Evolutionary conservation across 1,284 basidiomycete genomes (phyloP), one percentile per base, ranked within the genome.

Genomic region (Boletus nobilissimus): DNA sequence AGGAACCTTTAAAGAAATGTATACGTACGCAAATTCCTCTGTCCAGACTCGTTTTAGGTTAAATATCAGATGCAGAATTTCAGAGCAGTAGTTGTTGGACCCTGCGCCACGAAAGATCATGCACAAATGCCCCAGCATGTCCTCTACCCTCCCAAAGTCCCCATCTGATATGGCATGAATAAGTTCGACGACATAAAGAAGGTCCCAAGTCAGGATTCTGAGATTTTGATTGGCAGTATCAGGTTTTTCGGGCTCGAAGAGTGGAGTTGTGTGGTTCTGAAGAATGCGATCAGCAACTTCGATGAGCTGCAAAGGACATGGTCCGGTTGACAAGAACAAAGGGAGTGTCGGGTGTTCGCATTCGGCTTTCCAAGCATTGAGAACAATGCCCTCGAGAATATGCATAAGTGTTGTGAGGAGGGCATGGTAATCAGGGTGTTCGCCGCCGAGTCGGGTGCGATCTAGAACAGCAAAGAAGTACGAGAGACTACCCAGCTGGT

Each of bases 11-110:
- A n/a, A n/a, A n/a, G n/a, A n/a, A n/a, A n/a, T 43, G 43, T 9
- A n/a, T 19, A 67, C 70, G 40, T 66, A 86, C 69, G 73, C 79
- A 76, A 85, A 86, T 22, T 80, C 75, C 1, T 70, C 74, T 8
- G 78, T 81, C 84, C 85, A 87, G 0, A 85, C 66, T 29, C 83
- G 66, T 54, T 84, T 84, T 3, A 86, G n/a, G 40, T 83, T 84
- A 73, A 80, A 77, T 0, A 86, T 70, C 11, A 80, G 85, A 43
- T 85, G 80, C 0, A 86, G 77, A 11, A 87, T 82, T 36, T 87
- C 84, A 0, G 54, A 78, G 0, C 65, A 81, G n/a, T 87, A 87
- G 54, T 86, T 87, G 32, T 84, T 85, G 0, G 81, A 83, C 0
- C 86, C 82, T 3, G 80, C 79, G 24, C 84, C 83, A 18, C 79